Percentiles rank a stretch among this genome's conserved stretches.
Conservation (phyloP, 2,329 filamentous ascomycete genomes). For the Xylaria sp. region DNA sequence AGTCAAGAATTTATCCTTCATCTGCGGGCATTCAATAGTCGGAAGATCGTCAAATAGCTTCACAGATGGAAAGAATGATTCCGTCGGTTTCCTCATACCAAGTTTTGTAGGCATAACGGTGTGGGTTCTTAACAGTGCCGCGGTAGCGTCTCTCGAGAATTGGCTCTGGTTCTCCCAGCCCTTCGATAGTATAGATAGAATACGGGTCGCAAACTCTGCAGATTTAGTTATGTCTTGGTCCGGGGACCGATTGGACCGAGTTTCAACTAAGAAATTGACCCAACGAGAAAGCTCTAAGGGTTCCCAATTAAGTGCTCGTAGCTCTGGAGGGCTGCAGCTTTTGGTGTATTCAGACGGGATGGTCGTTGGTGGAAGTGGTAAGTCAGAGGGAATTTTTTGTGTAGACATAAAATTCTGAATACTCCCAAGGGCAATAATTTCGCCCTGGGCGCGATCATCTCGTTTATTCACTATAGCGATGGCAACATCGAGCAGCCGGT, state of each 20-base stretch:
- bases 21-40: constrained; percentile 77
- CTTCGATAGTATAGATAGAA: constrained; percentile 85
- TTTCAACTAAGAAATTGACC: constrained; percentile 82
- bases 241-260: constrained; percentile 66
- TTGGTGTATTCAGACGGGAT: constrained; percentile 88
- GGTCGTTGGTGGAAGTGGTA: constrained; percentile 83
- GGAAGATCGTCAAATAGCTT: constrained; percentile 95
- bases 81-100: constrained; percentile 85
- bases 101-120: constrained; percentile 89
- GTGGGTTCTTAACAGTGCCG: constrained; percentile 71
- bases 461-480: constrained; percentile 74
- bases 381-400: constrained; percentile 80
- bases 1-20: constrained; percentile 90
- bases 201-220: constrained; percentile 77
- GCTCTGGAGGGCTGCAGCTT: constrained; percentile 70
- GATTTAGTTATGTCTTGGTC: constrained; percentile 78
- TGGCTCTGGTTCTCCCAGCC: constrained; percentile 85
- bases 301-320: constrained; percentile 87
- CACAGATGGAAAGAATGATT: constrained; percentile 94
- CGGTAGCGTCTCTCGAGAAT: constrained; percentile 72
- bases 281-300: constrained; percentile 87
- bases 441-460: constrained; percentile 66
- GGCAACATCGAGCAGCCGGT: constrained; percentile 80
- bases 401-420: constrained; percentile 80
- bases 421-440: constrained; percentile 79